Conservation (phyloP, 192 early-diverging fungal species). For the Umbelopsis sp. region DNA sequence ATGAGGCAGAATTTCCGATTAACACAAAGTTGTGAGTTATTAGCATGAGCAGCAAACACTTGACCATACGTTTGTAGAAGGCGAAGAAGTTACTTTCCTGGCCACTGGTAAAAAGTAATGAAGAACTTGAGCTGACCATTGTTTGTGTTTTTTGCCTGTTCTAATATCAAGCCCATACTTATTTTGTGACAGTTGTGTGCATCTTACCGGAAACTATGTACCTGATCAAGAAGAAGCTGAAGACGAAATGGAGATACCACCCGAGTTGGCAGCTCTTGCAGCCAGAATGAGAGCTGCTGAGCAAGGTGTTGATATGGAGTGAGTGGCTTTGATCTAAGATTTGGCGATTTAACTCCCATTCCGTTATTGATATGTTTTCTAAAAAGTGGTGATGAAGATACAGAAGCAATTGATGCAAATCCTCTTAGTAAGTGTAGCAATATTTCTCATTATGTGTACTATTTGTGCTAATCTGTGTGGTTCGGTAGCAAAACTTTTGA, state of each 20-base stretch:
- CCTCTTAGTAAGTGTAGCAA: not conserved
- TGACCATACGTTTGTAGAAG: conserved; percentile 68
- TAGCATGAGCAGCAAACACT: conserved; percentile 75
- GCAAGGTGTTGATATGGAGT: not conserved
- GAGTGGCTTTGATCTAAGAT: not conserved
- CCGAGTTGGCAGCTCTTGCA: conserved; percentile 5
- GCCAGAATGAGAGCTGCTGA: conserved; percentile 2
- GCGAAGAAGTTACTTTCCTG: conserved; percentile 82
- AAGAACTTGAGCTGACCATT: not conserved
- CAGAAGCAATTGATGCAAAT: not conserved
- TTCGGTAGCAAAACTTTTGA: not conserved
- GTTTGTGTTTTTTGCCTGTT: not conserved
- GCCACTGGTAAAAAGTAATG: conserved; percentile 61
- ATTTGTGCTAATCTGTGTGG: not conserved
- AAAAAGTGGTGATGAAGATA: not conserved
- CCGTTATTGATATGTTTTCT: not conserved
- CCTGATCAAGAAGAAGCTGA: conserved; percentile 36
- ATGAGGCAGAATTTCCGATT: not conserved
- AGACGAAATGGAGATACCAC: conserved; percentile 12
- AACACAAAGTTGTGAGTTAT: not conserved
- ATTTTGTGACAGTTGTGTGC: conserved; percentile 42
- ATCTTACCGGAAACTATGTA: conserved; percentile 71
- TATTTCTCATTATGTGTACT: not conserved
- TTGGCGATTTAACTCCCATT: not conserved
- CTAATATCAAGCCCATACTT: not conserved